Evolutionary conservation across 1,284 basidiomycete genomes (phyloP).

Genomic region (Amylostereum areolatum): DNA sequence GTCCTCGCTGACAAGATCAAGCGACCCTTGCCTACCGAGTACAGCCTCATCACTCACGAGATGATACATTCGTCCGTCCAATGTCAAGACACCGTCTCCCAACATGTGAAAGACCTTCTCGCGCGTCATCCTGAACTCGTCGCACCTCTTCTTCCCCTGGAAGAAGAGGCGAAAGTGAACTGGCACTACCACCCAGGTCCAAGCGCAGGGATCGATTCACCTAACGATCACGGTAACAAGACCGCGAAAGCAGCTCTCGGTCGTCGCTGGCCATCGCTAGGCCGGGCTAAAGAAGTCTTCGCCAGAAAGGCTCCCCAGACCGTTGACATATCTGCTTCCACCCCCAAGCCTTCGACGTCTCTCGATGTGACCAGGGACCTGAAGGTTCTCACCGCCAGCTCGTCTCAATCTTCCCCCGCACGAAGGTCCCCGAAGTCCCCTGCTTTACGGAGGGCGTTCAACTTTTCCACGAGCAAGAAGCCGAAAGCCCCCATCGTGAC

Average conservation of each 20-base stretch:
- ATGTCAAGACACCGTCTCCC: constrained; percentile 32
- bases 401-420: no score
- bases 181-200: constrained; percentile 33
- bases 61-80: constrained; percentile 56
- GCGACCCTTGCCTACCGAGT: constrained; percentile 41
- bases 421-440: no score
- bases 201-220: not conserved
- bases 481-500: no score
- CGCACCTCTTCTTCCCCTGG: constrained; percentile 40
- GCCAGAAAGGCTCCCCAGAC: no score
- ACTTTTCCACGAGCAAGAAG: no score
- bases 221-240: not conserved
- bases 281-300: no score
- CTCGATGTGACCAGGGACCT: no score
- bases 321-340: no score
- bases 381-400: no score
- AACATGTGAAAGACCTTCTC: constrained; percentile 30
- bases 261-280: no score
- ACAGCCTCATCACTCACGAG: constrained; percentile 49
- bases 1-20: constrained; percentile 5
- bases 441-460: no score
- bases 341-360: no score
- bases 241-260: not conserved
- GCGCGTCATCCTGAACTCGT: constrained; percentile 39
- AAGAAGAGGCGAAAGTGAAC: constrained; percentile 38